Conservation (phyloP, 1,284 basidiomycete genomes). For the Marasmius sp. region DNA sequence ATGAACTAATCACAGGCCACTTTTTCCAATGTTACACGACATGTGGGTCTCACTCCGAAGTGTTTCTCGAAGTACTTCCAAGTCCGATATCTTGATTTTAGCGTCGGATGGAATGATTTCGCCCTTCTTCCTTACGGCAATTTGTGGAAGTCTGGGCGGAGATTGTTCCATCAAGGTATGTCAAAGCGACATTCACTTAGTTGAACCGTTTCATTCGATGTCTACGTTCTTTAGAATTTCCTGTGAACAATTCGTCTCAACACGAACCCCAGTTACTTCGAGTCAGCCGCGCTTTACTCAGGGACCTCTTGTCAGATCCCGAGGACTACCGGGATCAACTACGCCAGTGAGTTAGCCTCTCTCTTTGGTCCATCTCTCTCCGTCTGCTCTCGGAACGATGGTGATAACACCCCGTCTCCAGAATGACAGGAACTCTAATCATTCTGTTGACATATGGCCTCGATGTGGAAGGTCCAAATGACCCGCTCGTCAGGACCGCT, state of each 20-base stretch:
- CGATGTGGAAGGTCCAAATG: not conserved
- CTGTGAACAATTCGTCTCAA: not conserved
- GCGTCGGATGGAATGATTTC: not conserved
- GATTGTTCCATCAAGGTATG: not conserved
- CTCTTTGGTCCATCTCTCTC: no score
- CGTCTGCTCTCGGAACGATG: no score
- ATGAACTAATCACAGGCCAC: not conserved
- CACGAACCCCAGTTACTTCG: no score
- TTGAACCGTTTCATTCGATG: no score
- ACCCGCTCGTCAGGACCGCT: not conserved
- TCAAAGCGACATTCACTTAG: not conserved
- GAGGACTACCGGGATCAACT: no score
- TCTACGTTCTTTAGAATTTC: not conserved
- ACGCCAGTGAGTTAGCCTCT: no score
- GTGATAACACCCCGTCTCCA: no score
- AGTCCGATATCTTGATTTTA: not conserved
- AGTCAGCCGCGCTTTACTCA: no score
- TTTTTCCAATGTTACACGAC: not conserved
- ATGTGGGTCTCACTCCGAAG: not conserved
- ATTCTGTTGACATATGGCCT: not conserved
- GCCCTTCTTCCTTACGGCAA: not conserved
- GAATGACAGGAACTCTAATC: no score
- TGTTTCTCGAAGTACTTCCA: not conserved
- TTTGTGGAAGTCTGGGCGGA: not conserved
- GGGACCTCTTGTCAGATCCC: no score